Percentiles rank a stretch among this genome's conserved stretches.
phyloP scores from a whole-genome alignment of 176 grass and related monocot species.

The Carex kokanica region DNA sequence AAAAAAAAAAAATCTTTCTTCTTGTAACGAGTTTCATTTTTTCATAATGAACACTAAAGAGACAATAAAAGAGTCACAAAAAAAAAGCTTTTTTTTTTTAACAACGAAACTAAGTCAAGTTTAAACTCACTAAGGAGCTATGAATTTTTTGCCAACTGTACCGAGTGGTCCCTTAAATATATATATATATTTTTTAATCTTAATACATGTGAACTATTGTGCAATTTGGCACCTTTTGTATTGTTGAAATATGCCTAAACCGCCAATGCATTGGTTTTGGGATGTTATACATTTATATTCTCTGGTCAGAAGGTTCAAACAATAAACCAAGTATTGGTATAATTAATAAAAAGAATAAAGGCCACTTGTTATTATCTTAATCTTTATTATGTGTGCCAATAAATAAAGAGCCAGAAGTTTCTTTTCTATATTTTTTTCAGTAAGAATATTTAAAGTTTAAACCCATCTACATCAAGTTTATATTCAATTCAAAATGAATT shows the following conservation, averaged over 20 bases:
- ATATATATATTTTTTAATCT: too few relatives aligned
- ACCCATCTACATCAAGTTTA: background rate
- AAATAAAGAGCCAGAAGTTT: background rate
- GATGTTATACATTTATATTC: background rate
- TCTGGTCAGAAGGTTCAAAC: background rate
- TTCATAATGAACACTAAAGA: too few relatives aligned
- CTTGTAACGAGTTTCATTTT: too few relatives aligned
- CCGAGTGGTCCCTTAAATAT: too few relatives aligned
- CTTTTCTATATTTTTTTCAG: background rate
- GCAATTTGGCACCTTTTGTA: too few relatives aligned
- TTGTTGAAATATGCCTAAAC: background rate
- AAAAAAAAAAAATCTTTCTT: too few relatives aligned
- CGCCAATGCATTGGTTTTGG: background rate
- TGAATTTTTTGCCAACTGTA: too few relatives aligned
- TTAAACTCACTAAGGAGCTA: too few relatives aligned
- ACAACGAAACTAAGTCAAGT: too few relatives aligned
- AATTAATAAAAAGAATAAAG: background rate
- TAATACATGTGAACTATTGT: too few relatives aligned
- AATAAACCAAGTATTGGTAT: background rate
- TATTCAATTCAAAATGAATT: background rate
- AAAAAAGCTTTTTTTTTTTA: too few relatives aligned
- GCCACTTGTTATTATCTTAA: background rate
- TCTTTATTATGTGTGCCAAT: background rate
- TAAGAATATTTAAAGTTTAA: background rate
- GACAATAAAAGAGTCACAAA: too few relatives aligned